Base-by-base conservation (phyloP, 2,329 filamentous ascomycete genomes). In the Epichloe uncinata region DNA sequence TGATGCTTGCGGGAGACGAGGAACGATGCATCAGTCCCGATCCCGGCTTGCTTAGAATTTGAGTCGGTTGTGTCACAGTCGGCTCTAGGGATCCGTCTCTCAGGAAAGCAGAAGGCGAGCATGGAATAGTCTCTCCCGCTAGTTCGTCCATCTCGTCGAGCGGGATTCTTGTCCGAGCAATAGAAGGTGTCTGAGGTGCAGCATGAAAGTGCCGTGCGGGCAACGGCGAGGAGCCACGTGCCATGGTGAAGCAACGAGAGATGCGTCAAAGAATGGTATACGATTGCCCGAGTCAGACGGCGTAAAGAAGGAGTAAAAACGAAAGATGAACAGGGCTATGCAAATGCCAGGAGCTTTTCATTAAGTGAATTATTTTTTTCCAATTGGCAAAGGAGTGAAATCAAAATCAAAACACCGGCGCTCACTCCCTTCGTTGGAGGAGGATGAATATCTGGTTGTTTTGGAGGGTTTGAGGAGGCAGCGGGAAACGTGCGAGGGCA, bases 91-190 rank as follows among this genome's bases (percentile, higher is more conserved):
- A 50, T 45, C 57, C 54, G 40, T 60, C 62, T 36, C 58, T 60
- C 26, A 66, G 55, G 38, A 69, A 63, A 16, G 63, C 64, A 12
- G 65, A 60, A 0, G 69, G 69, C 4, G 69, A 71, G 59, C 66
- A 70, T 36, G 69, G 69, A 18, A 73, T 67, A n/a, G 73, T 76
- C 47, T 69, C 69, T 15, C 60, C 62, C 8, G 66, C 67, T 18
- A 73, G 60, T 52, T 75, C 72, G 50, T 74, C 73, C 41, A 74
- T 65, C 37, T 71, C 69, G 43, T 70, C 51, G 9, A 58, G 34
- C 11, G 49, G 43, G 22, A 55, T 50, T 20, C 53, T 51, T 7
- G 66, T 52, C 50, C 52, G 60, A 38, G 56, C 54, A 36, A 58
- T 46, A 11, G 58, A 59, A 3, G 60, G 61, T 5, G 59, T 61